These are phyloP conservation scores for Prunus salicina DNA, from an alignment of 306 rosid genomes.

Conservation along the genomic window DNA sequence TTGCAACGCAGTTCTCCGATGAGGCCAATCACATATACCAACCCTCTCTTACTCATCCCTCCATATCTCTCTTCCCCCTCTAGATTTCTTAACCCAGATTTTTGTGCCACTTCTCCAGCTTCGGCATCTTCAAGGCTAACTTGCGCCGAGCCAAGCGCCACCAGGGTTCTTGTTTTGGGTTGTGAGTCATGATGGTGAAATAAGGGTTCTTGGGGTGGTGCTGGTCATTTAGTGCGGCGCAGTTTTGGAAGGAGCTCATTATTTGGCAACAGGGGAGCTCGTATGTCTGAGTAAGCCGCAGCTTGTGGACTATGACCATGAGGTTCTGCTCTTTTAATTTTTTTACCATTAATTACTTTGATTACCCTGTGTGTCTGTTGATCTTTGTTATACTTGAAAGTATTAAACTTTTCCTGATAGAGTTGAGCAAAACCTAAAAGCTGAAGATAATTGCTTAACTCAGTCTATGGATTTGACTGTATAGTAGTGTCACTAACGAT, in stretches of 20 bases:
- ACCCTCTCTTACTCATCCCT: too few relatives aligned
- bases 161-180: conserved; percentile 42
- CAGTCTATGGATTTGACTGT: too few relatives aligned
- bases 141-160: conserved; percentile 66
- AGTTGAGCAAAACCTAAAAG: background rate
- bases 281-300: conserved; percentile 84
- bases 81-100: too few relatives aligned
- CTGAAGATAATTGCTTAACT: background rate
- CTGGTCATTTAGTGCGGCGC: conserved; percentile 88
- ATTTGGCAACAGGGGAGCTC: conserved; percentile 61
- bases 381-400: background rate
- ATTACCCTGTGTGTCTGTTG: background rate
- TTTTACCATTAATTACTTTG: background rate
- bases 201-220: conserved; percentile 95
- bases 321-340: conserved; percentile 42
- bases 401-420: background rate
- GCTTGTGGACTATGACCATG: conserved; percentile 97
- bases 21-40: too few relatives aligned
- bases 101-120: conserved; percentile 30
- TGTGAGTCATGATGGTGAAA: background rate
- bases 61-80: too few relatives aligned
- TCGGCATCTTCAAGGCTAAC: conserved; percentile 66
- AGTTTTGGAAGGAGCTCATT: conserved; percentile 90
- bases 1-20: too few relatives aligned
- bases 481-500: too few relatives aligned